These are phyloP conservation scores for Kodamaea leandrae DNA, from an alignment of 805 yeast species.

Conservation along the genomic window DNA sequence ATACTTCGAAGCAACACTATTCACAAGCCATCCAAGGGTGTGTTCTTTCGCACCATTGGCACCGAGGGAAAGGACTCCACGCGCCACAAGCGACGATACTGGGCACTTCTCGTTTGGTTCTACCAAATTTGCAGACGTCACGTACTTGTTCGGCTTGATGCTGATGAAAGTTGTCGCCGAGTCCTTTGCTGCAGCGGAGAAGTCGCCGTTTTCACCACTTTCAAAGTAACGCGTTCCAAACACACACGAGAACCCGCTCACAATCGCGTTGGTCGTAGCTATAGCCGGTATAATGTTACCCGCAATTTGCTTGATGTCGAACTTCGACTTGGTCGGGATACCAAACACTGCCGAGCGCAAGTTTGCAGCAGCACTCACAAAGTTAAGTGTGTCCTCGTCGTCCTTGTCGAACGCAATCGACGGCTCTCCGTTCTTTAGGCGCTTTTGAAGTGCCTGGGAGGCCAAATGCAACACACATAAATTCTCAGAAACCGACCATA, in stretches of 20 bases:
- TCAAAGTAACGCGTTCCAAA: constrained; percentile 58
- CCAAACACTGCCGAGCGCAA: constrained; percentile 68
- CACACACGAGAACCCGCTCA: constrained; percentile 84
- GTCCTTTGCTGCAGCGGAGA: constrained; percentile 19
- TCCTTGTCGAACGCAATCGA: constrained; percentile 82
- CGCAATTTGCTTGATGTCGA: constrained; percentile 90
- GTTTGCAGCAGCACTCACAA: constrained; percentile 84
- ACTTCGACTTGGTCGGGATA: constrained; percentile 70
- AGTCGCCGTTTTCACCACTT: constrained; percentile 21
- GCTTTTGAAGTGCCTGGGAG: constrained; percentile 46
- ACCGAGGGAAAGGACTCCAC: constrained; percentile 47
- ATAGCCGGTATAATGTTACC: constrained; percentile 98
- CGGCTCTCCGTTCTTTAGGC: constrained; percentile 40
- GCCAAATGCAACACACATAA: constrained; percentile 55
- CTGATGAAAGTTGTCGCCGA: constrained; percentile 39
- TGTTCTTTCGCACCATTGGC: constrained; percentile 20
- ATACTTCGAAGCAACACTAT: constrained; percentile 46
- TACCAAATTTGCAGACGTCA: constrained; percentile 60
- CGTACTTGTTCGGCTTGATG: constrained; percentile 55
- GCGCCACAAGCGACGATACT: constrained; percentile 53
- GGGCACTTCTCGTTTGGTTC: constrained; percentile 71
- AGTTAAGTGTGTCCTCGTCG: constrained; percentile 85
- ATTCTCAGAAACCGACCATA: constrained; percentile 66
- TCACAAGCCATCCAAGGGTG: constrained; percentile 52
- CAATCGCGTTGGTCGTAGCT: constrained; percentile 95